Evolutionary conservation across 164 flowering plant species (phyloP), one percentile per base, ranked within the genome.

Genomic region (Amborella trichopoda): DNA sequence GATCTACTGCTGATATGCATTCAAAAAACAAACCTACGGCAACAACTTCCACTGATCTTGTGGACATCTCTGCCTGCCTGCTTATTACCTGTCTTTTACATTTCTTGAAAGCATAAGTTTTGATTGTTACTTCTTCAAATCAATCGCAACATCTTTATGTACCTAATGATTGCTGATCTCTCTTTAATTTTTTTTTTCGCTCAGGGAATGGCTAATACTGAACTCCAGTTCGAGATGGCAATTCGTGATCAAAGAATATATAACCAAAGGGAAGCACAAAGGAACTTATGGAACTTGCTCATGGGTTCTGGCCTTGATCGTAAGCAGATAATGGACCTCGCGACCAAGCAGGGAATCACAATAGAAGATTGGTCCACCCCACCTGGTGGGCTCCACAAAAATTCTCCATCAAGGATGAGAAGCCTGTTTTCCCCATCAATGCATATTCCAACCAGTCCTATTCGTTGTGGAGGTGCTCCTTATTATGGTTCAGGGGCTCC

Each of bases 211-310:
- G 66, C 84, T n/a, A 87, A 87, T 59, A 73, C 81, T 4, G 96
- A 87, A 63, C 96, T 87, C 58, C 96, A 81, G 71, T 73, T 83
- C 55, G 93, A 87, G 74, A 76, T 87, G 64, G 96, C 96, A 39
- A 77, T 80, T 68, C 72, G 96, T 32, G 96, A 87, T 69, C 89
- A 87, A 66, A 66, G 83, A 45, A 87, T 87, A 53, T 60, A 81
- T 70, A 76, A 68, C 55, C 93, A 87, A 57, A 46, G 77, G 54
- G 93, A 80, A 56, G 66, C 78, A n/a, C 84, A 77, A 25, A 72
- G 74, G 55, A 78, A 74, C 53, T 61, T 87, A 18, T 87, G 96
- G 93, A 75, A 72, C 59, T 50, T 87, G 68, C 71, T 87, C 40
- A 67, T 68, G 72, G 87, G 75, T 19, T 65, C 70, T 52, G 93